Base-by-base conservation (phyloP, 768 basidiomycete genomes). In the Russula sp. region DNA sequence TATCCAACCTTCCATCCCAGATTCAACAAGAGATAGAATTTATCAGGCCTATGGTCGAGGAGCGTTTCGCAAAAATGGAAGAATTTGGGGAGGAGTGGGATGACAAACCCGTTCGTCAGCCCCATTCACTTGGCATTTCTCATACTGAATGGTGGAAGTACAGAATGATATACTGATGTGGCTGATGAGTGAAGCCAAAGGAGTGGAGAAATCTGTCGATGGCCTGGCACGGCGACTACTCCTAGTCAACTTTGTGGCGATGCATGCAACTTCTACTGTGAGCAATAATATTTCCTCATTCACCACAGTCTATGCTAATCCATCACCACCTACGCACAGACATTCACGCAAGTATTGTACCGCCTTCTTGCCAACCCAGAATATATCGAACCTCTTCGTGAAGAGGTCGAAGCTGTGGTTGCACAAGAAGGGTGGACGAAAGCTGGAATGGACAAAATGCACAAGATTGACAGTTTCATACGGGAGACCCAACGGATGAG, bases 141-240 rank as follows among this genome's bases (percentile, higher is more conserved):
- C 22, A 32, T n/a, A 22, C 49, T 18, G 14, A 11, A 11, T 8
- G 4, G n/a, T 5, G 34, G 18, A 22, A 34, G 22, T 11, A 13
- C 44, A 79, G 81, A 77, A 78, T 57, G 80, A 83, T 65, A 67
- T 79, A 40, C 73, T 82, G 5, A 74, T 73, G 45, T 83, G 81
- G 81, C 66, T 81, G 7, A 68, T 82, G 45, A 78, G 77, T 40
- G 70, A 70, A 16, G 77, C 77, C 0, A 52, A 70, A 34, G 74
- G 70, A 31, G 52, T 71, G 4, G 73, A 76, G 57, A 68, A 71
- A 20, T 73, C 71, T 0, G 58, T 75, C 9, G 68, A 67, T n/a
- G 71, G 75, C 37, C 66, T 80, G 8, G 72, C 74, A 9, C 55
- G 62, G 4, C 63, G 66, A 20, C 42, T 76, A 8, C 62, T 75